Evolutionary conservation across 2,329 filamentous ascomycete species (phyloP).

Genomic region (Emericellopsis atlantica): DNA sequence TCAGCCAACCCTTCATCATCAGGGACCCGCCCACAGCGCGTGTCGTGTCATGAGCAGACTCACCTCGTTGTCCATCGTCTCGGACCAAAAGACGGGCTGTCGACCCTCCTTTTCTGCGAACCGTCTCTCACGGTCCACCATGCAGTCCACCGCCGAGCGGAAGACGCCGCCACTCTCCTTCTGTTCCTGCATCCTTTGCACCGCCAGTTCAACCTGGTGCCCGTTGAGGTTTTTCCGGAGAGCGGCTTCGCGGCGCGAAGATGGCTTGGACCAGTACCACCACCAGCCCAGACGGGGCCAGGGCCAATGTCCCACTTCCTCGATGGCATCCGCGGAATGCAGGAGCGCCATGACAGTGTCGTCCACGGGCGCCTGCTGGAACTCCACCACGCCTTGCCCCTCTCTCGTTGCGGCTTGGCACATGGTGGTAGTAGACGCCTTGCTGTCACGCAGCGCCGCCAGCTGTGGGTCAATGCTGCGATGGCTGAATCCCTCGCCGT

Average conservation of each 20-base stretch:
- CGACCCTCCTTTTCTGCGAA: slow-evolving; percentile 13
- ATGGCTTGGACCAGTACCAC: no score
- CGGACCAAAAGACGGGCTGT: slow-evolving; percentile 12
- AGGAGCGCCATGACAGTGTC: slow-evolving; percentile 16
- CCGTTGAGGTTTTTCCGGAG: no score
- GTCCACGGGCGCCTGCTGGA: slow-evolving; percentile 4
- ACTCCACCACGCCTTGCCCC: background rate
- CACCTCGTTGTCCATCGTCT: slow-evolving; percentile 14
- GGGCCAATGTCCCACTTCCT: no score
- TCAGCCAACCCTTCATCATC: no score
- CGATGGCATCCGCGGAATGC: no score
- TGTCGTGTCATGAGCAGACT: background rate
- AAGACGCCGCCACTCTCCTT: slow-evolving; percentile 9
- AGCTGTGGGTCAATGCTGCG: no score
- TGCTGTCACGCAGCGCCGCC: background rate
- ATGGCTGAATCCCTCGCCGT: slow-evolving; percentile 8
- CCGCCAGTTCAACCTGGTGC: no score
- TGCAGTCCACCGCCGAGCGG: slow-evolving; percentile 14
- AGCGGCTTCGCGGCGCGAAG: no score
- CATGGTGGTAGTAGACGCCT: slow-evolving; percentile 10
- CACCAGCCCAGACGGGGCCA: no score
- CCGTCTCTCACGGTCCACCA: slow-evolving; percentile 17
- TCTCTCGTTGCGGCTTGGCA: slow-evolving; percentile 8
- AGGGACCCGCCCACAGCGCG: no score
- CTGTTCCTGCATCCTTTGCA: slow-evolving; percentile 1